Evolutionary conservation across 2,329 filamentous ascomycete species (phyloP).

Genomic region (Sclerotinia nivalis): DNA sequence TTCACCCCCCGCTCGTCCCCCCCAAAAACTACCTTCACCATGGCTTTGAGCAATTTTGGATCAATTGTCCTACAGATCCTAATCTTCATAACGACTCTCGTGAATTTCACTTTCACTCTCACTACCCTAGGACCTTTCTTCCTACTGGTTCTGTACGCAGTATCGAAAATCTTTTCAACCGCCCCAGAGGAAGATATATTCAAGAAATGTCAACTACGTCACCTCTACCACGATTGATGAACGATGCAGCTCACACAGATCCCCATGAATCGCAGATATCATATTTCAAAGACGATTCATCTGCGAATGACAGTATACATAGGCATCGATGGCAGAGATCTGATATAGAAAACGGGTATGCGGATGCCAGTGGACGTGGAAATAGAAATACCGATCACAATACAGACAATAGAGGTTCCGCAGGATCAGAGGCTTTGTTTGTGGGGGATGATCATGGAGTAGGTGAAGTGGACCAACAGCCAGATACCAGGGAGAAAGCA

Average conservation of each 20-base stretch:
- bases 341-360: conserved; percentile 21
- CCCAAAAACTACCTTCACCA: conserved; percentile 34
- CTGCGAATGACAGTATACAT: not conserved
- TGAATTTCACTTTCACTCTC: conserved; percentile 55
- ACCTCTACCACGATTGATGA: conserved; percentile 39
- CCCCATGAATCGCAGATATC: conserved; percentile 35
- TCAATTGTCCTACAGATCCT: conserved; percentile 53
- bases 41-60: conserved; percentile 55
- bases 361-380: conserved; percentile 21
- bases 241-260: conserved; percentile 41
- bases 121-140: conserved; percentile 51
- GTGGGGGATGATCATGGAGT: conserved; percentile 1
- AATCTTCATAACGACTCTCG: conserved; percentile 55
- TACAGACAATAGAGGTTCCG: not conserved
- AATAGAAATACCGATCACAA: conserved; percentile 24
- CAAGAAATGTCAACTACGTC: conserved; percentile 40
- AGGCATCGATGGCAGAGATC: conserved; percentile 6
- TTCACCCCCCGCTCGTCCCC: not conserved
- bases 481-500: conserved; percentile 31
- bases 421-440: not conserved
- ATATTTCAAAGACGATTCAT: conserved; percentile 2
- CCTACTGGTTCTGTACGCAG: conserved; percentile 50
- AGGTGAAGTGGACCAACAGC: conserved; percentile 8
- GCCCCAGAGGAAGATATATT: conserved; percentile 50
- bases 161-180: conserved; percentile 51